Evolutionary conservation across 352 stramenopile species (phyloP).

Genomic region (Peronospora farinosa): DNA sequence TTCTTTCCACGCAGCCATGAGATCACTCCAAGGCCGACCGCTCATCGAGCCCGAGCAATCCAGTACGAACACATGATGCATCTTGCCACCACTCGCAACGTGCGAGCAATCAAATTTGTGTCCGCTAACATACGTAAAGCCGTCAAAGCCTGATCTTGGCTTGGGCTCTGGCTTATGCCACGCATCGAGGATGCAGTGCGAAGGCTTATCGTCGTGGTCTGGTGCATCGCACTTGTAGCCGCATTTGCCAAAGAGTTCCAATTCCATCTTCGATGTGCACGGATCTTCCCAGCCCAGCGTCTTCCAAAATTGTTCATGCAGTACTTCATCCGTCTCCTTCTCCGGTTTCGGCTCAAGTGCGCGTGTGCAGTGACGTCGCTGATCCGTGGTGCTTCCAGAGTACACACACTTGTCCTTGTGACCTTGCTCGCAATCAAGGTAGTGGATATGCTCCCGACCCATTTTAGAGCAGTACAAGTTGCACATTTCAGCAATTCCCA

Average conservation of each 20-base stretch:
- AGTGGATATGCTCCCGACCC: conserved; percentile 70
- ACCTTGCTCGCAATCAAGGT: conserved; percentile 52
- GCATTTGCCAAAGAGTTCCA: conserved; percentile 66
- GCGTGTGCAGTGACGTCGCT: conserved; percentile 62
- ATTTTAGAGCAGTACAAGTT: conserved; percentile 79
- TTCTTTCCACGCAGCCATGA: conserved; percentile 50
- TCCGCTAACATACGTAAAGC: conserved; percentile 49
- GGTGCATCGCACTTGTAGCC: conserved; percentile 60
- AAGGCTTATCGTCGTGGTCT: conserved; percentile 52
- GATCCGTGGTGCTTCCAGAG: conserved; percentile 37
- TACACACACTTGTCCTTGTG: conserved; percentile 42
- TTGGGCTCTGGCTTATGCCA: conserved; percentile 47
- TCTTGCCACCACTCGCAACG: conserved; percentile 35
- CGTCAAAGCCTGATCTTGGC: conserved; percentile 28
- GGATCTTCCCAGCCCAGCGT: conserved; percentile 71
- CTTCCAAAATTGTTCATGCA: conserved; percentile 76
- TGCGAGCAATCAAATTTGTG: conserved; percentile 79
- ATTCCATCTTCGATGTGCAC: conserved; percentile 45
- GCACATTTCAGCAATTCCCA: conserved; percentile 71
- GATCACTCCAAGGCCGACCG: conserved; percentile 46
- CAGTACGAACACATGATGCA: conserved; percentile 79
- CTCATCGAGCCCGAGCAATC: conserved; percentile 74
- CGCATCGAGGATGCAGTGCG: conserved; percentile 54
- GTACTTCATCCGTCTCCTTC: conserved; percentile 55
- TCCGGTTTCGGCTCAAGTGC: conserved; percentile 46